Base-by-base conservation (phyloP, 2,329 filamentous ascomycete species). In the Aphanocladium album region DNA sequence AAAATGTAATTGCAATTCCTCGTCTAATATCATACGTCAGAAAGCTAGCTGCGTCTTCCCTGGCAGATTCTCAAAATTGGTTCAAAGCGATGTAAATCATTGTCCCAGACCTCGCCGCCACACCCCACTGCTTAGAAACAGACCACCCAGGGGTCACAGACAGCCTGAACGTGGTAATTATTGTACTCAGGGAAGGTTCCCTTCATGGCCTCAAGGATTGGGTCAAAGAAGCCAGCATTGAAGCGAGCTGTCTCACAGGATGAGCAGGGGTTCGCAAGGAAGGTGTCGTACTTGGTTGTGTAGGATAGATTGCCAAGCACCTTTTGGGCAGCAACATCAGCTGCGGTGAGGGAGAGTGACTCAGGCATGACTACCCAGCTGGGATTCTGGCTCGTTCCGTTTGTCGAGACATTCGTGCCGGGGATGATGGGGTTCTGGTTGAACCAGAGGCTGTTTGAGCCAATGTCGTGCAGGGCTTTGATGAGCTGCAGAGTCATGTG, bases 281-380 rank as follows among this genome's bases (percentile, higher is more conserved):
- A 76, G 33, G 70, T 70, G 51, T 74, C 72, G 49, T 75, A 75
- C 23, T 71, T 73, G 14, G 74, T 75, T 25, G 72, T 73, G 66
- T 75, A 76, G 5, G 69, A 68, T 33, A 76, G 66, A 56, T 70
- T 69, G 7, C 74, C 74, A 23, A 76, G 64, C 5, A 73, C 60
- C 3, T 68, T 71, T 30, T 72, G 67, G 27, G 68, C 71, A 14
- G 71, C 66, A 41, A 67, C 66, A 57, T 76, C 73, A 3, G 69
- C 70, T 2, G 72, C 74, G 51, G 69, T 66, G 33, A 76, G 64
- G 19, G 66, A 72, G 58, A 76, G 74, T 1, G 72, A 66, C 57
- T 76, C 73, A 0, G 74, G 74, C 72, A 76, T 75, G 43, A 76
- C 69, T 5, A 76, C 73, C 74, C 74, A 76, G 60, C 67, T 72